phyloP scores from a whole-genome alignment of 805 yeast species.

The Candida insectorum region DNA sequence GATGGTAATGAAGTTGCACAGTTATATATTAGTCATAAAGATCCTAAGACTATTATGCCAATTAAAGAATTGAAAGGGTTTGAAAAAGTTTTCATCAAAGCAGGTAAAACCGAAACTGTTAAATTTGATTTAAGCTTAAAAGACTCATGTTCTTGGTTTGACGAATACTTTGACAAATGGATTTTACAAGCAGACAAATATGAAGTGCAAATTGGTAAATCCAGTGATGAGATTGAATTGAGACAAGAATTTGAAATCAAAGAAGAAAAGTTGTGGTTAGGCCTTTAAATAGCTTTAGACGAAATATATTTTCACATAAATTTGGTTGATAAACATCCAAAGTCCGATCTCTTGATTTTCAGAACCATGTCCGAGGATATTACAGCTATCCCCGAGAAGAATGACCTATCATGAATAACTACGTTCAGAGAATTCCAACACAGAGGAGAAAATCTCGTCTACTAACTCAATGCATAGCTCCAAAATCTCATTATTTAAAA shows the following conservation, averaged over 20 bases:
- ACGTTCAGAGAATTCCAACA: too few species aligned
- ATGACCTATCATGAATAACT: too few species aligned
- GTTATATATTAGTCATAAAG: conserved; percentile 41
- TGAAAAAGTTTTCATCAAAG: conserved; percentile 44
- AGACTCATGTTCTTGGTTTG: conserved; percentile 52
- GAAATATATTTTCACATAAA: too few species aligned
- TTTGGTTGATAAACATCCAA: too few species aligned
- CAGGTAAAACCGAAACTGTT: conserved; percentile 42
- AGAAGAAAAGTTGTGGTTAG: conserved; percentile 13
- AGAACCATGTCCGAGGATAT: too few species aligned
- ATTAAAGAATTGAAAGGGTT: conserved; percentile 60
- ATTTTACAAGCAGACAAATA: conserved; percentile 48
- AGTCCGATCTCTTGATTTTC: too few species aligned
- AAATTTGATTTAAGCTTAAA: conserved; percentile 37
- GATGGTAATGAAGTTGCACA: conserved; percentile 58
- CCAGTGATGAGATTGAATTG: conserved; percentile 25
- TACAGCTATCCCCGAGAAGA: too few species aligned
- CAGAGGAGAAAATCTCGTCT: too few species aligned
- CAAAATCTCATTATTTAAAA: too few species aligned
- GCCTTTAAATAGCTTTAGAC: conserved; percentile 7
- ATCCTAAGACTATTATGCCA: conserved; percentile 47
- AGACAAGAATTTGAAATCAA: conserved; percentile 14
- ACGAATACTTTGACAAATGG: conserved; percentile 49
- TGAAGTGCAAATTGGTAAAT: conserved; percentile 45
- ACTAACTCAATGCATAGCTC: too few species aligned